phyloP scores from a whole-genome alignment of 805 yeast species.

The Jamesozyma rosinii region DNA sequence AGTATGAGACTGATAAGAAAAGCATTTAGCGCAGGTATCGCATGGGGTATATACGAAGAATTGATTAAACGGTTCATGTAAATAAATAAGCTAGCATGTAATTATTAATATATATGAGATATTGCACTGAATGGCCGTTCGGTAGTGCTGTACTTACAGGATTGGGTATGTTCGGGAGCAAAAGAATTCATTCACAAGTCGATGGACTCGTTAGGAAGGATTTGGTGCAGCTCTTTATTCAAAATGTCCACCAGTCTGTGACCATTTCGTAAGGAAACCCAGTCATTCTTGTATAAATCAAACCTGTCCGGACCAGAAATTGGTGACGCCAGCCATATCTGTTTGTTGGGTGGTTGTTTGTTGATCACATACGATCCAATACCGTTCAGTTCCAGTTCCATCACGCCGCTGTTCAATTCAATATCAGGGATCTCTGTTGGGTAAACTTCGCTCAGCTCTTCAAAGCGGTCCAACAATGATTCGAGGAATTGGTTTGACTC shows the following conservation, averaged over 20 bases:
- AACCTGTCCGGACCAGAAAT: slow-evolving; percentile 84
- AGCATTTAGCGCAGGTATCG: slow-evolving; percentile 86
- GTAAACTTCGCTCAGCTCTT: slow-evolving; percentile 49
- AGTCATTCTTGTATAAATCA: slow-evolving; percentile 62
- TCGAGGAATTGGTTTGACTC: slow-evolving; percentile 66
- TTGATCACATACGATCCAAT: slow-evolving; percentile 85
- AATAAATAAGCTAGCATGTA: slow-evolving; percentile 2
- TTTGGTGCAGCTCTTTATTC: slow-evolving; percentile 39
- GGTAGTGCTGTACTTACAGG: not conserved
- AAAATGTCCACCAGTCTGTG: slow-evolving; percentile 39
- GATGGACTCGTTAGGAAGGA: slow-evolving; percentile 2
- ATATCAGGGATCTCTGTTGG: slow-evolving; percentile 68
- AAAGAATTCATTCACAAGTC: not conserved
- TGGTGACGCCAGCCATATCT: slow-evolving; percentile 93
- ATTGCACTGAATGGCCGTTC: no score
- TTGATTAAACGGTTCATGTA: slow-evolving; percentile 39
- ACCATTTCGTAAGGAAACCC: slow-evolving; percentile 74
- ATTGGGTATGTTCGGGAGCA: no score
- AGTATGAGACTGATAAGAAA: slow-evolving; percentile 74
- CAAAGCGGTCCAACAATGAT: slow-evolving; percentile 54
- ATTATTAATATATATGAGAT: no score
- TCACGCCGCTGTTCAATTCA: slow-evolving; percentile 67
- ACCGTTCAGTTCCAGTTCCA: slow-evolving; percentile 61
- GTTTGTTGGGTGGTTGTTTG: slow-evolving; percentile 96
- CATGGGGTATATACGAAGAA: slow-evolving; percentile 96